phyloP scores from a whole-genome alignment of 2,329 filamentous ascomycete genomes.

The Monosporascus sp. region DNA sequence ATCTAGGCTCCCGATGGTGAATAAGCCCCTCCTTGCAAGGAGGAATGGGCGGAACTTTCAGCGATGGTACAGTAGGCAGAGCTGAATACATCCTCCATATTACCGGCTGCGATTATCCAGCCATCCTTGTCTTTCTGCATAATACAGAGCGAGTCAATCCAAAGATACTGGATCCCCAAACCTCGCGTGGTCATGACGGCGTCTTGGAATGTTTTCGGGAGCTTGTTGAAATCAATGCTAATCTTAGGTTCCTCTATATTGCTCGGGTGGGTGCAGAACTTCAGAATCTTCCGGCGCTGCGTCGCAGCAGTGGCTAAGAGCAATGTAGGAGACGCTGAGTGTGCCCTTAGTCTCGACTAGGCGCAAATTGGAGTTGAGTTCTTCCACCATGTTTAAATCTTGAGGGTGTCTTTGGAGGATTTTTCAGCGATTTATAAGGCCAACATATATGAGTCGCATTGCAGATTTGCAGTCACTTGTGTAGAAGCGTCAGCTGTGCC shows the following conservation, averaged over 20 bases:
- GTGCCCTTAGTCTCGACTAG: slow-evolving; percentile 1
- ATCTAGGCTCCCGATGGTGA: background rate
- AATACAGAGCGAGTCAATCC: slow-evolving; percentile 6
- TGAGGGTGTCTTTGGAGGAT: slow-evolving; percentile 1
- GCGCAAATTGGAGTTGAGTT: background rate
- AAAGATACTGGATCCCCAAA: slow-evolving; percentile 1
- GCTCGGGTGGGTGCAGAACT: background rate
- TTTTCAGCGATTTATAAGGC: background rate
- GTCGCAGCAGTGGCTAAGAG: slow-evolving; percentile 7
- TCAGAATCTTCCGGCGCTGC: background rate
- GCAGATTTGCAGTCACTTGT: slow-evolving; percentile 7
- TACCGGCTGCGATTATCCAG: slow-evolving; percentile 1
- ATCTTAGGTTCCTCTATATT: background rate
- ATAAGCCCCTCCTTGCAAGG: slow-evolving; percentile 7
- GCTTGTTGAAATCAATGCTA: background rate
- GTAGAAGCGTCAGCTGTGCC: slow-evolving; percentile 5
- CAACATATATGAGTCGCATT: slow-evolving; percentile 3
- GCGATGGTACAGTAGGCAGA: slow-evolving; percentile 11
- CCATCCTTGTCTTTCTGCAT: slow-evolving; percentile 2
- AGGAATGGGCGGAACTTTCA: slow-evolving; percentile 6
- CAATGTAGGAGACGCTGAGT: background rate
- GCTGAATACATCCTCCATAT: slow-evolving; percentile 13
- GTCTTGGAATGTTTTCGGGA: slow-evolving; percentile 2
- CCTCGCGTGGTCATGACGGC: background rate
- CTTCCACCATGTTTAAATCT: slow-evolving; percentile 6